Base-by-base conservation (phyloP, 306 rosid genomes). In the Echinosophora koreensis region DNA sequence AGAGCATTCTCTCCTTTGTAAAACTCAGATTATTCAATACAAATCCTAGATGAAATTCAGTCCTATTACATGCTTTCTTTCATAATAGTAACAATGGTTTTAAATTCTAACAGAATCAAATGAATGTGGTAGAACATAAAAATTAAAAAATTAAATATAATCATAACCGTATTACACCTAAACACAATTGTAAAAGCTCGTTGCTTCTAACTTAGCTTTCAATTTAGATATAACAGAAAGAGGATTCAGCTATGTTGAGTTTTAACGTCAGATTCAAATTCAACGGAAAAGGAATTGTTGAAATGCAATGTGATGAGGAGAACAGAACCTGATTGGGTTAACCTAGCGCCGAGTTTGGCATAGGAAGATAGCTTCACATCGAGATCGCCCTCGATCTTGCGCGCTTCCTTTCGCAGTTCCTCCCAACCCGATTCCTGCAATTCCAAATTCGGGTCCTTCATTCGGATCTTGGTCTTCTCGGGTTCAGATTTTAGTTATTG, bases 401-500 rank as follows among this genome's bases (percentile, higher is more conserved):
- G 74, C 8, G 99, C 99, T 81, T 96, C 99, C 74, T 87, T 87
- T 58, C 99, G 89, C 77, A 92, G 87, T 80, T 92, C 99, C 71
- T 96, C 99, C 99, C 99, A 96, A 61, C 99, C 99, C 50, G 96
- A 96, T 79, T 96, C 99, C 93, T 96, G 99, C 86, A 96, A 77
- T 80, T 96, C 97, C 88, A 96, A 85, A 79, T 38, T 88, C 73
- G 77, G 51, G 84, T 88, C 96, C 82, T 84, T 87, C 96, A 86
- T 89, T 78, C 83, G 86, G 90, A 86, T 83, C 84, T 83, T 76
- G 71, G 12, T 63, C 42, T 73, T 41, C 16, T 28, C 3, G 66
- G 79, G 38, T 35, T 39, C 5, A 13, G 78, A 47, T 78, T 86
- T 81, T 74, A 11, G 88, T 81, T 87, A 82, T 61, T 69, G 61